Evolutionary conservation across 148 eudicot genomes (phyloP).

Genomic region (Drosera capensis): DNA sequence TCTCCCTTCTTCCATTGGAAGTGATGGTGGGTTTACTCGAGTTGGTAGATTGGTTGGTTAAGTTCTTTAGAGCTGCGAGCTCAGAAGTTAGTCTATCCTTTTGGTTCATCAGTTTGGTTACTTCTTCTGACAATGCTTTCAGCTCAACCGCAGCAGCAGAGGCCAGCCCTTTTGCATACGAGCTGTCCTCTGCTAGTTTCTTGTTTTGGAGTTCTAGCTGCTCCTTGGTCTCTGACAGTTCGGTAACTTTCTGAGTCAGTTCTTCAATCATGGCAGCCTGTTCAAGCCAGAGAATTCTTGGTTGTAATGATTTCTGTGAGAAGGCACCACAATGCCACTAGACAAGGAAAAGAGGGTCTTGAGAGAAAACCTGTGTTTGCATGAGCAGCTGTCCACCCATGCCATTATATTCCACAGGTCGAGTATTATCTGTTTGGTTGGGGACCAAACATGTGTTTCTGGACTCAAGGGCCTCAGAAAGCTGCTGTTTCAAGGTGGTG

Average conservation of each 20-base stretch:
- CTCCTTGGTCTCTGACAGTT: conserved; percentile 44
- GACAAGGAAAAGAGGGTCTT: not conserved
- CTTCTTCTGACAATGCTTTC: conserved; percentile 94
- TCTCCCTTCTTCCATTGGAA: conserved; percentile 57
- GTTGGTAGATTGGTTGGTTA: conserved; percentile 34
- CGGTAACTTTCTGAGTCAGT: conserved; percentile 40
- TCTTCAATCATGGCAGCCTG: conserved; percentile 54
- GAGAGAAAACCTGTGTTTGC: conserved; percentile 43
- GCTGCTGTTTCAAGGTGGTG: conserved; percentile 58
- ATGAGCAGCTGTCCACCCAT: conserved; percentile 28
- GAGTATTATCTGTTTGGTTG: conserved; percentile 15
- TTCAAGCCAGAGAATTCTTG: conserved; percentile 2
- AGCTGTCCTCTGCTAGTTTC: conserved; percentile 88
- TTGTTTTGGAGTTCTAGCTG: conserved; percentile 67
- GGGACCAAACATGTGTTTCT: conserved; percentile 16
- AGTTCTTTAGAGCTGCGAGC: conserved; percentile 48
- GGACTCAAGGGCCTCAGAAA: conserved; percentile 40
- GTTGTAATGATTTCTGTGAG: not conserved
- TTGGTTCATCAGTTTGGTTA: conserved; percentile 83
- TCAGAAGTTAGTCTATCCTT: conserved; percentile 68
- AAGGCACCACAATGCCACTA: not conserved
- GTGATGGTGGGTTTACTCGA: conserved; percentile 37
- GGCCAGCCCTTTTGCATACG: conserved; percentile 95
- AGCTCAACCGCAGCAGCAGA: conserved; percentile 98
- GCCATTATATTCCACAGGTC: conserved; percentile 19